Evolutionary conservation across 768 basidiomycete species (phyloP), one percentile per base, ranked within the genome.

Genomic region (Trametes gibbosa): DNA sequence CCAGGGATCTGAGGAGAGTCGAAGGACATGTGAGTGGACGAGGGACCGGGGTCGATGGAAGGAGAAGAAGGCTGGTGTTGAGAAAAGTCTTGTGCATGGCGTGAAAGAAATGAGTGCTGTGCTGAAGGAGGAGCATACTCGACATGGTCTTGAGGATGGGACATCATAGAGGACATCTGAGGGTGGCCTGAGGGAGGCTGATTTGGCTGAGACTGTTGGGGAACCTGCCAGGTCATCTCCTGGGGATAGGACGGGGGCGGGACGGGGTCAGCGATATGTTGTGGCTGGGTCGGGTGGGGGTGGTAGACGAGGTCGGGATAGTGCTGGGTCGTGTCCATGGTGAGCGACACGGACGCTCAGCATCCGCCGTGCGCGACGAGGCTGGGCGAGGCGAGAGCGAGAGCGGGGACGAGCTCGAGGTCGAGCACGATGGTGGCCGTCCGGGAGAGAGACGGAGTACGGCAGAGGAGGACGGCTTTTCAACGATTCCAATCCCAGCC

Each of bases 1-100:
- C 81, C 72, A 13, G 80, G 73, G 39, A 82, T 72, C 70, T 82
- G 82, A 3, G 71, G 55, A 21, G 64, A 63, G 19, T 63, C 59
- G 35, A 66, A 65, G 23, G 62, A 37, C 41, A 58, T 50, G 4
- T 27, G 29, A 23, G 54, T 64, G 32, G 17, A 40, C 24, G 60
- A 58, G 14, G 64, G 40, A 2, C 45, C 51, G 17, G 59, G 21
- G 39, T 61, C 52, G 47, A 61, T 23, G 45, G 64, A 41, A 23
- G 62, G 57, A 5, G 62, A 63, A 16, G 59, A 54, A 5, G 61
- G 61, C 24, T 58, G 63, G 45, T 53, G 58, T 55, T 41, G 49
- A 19, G 58, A 27, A 40, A 60, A 48, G 54, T 56, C 50, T 46
- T 52, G 46, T 14, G 25, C 19, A 34, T 54, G 56, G 45, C 53